phyloP scores from a whole-genome alignment of 371 early-diverging fungal genomes.

The Capillidium rhysosporum region DNA sequence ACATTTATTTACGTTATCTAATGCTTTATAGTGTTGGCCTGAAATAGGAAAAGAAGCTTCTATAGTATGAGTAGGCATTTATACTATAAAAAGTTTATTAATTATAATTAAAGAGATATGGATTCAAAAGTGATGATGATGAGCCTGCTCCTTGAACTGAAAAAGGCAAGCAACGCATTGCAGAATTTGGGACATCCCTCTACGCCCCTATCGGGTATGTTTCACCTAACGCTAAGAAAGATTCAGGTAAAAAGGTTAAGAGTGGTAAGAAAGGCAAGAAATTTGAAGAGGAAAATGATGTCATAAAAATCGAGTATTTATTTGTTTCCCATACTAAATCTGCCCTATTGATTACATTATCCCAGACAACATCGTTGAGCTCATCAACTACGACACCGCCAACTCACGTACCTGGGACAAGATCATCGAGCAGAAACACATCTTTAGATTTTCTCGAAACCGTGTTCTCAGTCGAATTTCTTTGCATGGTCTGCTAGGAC shows the following conservation, averaged over 20 bases:
- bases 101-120: constrained; percentile 17
- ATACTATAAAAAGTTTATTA: not conserved
- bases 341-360: not conserved
- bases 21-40: constrained; percentile 28
- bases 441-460: constrained; percentile 10
- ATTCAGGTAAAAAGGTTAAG: not conserved
- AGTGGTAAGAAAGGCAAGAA: not conserved
- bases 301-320: too few species aligned
- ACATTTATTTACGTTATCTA: too few species aligned
- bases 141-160: constrained; percentile 39
- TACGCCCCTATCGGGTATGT: constrained; percentile 10
- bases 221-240: not conserved
- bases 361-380: too few species aligned
- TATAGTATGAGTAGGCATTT: constrained; percentile 11
- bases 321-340: not conserved
- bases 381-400: constrained; percentile 9
- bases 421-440: constrained; percentile 7
- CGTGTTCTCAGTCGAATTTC: constrained; percentile 14
- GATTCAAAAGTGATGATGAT: constrained; percentile 34
- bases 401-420: constrained; percentile 11
- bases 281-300: too few species aligned
- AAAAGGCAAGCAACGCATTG: constrained; percentile 17
- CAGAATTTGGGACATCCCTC: constrained; percentile 18
- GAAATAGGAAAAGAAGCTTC: constrained; percentile 18
- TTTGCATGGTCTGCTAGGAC: constrained; percentile 21